phyloP scores from a whole-genome alignment of 148 eudicot species.

The Cornus controversa region DNA sequence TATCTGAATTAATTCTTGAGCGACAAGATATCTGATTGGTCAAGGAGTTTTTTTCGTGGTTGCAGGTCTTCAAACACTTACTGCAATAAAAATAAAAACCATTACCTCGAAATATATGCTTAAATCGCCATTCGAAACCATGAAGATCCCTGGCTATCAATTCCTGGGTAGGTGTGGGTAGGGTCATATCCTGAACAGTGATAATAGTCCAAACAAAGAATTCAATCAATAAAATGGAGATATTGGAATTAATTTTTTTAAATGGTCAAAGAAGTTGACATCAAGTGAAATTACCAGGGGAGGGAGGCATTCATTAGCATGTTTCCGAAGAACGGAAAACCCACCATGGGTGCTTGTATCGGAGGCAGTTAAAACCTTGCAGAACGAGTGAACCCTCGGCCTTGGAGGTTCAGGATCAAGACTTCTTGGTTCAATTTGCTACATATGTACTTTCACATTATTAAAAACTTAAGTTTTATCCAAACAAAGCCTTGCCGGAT shows the following conservation, averaged over 20 bases:
- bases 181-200: constrained; percentile 81
- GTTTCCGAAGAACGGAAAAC: constrained; percentile 92
- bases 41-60: neutral
- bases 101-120: constrained; percentile 93
- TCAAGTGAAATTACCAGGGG: constrained; percentile 51
- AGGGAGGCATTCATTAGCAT: constrained; percentile 95
- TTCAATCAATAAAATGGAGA: neutral
- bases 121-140: constrained; percentile 80
- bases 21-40: neutral
- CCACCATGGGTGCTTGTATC: constrained; percentile 99
- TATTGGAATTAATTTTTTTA: neutral
- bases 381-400: constrained; percentile 70
- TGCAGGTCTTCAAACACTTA: neutral
- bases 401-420: constrained; percentile 72
- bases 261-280: neutral
- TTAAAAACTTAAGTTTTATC: neutral
- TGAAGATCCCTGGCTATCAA: constrained; percentile 86
- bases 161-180: constrained; percentile 82
- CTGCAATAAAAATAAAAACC: constrained; percentile 2
- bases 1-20: neutral
- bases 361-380: constrained; percentile 89
- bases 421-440: constrained; percentile 71
- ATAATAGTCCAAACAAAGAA: constrained; percentile 8
- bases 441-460: constrained; percentile 12
- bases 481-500: neutral